Evolutionary conservation across 306 rosid species (phyloP).

Genomic region (Datisca glomerata): DNA sequence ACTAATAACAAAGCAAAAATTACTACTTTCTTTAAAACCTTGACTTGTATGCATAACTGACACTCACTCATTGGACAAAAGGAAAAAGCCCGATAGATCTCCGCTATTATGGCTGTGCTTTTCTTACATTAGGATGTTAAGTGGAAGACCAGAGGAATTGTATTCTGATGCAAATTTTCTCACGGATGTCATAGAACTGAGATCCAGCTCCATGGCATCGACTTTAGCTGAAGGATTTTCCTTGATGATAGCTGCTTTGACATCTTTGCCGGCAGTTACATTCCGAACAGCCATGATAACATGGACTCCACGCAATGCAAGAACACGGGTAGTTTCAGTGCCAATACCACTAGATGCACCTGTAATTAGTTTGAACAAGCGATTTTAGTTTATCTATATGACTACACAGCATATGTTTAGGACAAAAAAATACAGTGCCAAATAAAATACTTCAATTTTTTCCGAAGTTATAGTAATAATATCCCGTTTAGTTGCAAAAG

Average conservation of each 20-base stretch:
- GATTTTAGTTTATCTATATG: too few relatives aligned
- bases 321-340: slow-evolving; percentile 54
- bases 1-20: slow-evolving; percentile 16
- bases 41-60: too few relatives aligned
- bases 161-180: slow-evolving; percentile 59
- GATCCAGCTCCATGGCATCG: slow-evolving; percentile 64
- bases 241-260: slow-evolving; percentile 31
- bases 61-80: too few relatives aligned
- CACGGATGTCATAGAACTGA: slow-evolving; percentile 58
- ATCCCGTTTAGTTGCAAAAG: too few relatives aligned
- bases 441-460: too few relatives aligned
- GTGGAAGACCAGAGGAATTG: slow-evolving; percentile 47
- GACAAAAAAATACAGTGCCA: too few relatives aligned
- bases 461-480: too few relatives aligned
- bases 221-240: slow-evolving; percentile 47
- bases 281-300: slow-evolving; percentile 82
- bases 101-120: too few relatives aligned
- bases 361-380: slow-evolving; percentile 19
- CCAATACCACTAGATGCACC: slow-evolving; percentile 91
- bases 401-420: too few relatives aligned
- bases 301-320: slow-evolving; percentile 64
- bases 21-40: not conserved
- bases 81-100: too few relatives aligned
- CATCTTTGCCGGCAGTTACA: slow-evolving; percentile 30
- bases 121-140: slow-evolving; percentile 59